A percentile compares a stretch with the other conserved stretches of the same genome.
Evolutionary conservation across 352 stramenopile genomes (phyloP).

Genomic region (Globisporangium cederbergense): DNA sequence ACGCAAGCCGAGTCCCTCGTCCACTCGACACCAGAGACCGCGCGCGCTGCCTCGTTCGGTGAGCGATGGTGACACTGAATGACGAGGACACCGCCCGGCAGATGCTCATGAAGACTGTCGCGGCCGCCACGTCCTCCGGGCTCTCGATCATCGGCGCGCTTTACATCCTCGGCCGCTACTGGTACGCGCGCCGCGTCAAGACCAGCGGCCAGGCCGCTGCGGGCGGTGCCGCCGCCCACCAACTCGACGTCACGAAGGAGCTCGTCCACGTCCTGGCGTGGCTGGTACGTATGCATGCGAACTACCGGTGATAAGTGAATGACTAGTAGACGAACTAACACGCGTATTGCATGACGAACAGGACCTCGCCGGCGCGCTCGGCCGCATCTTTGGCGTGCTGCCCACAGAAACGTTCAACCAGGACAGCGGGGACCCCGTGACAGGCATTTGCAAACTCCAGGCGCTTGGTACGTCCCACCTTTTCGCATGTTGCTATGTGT

Average conservation of each 20-base stretch:
- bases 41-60: neutral
- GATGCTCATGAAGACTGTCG: slow-evolving; percentile 38
- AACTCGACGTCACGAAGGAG: slow-evolving; percentile 82
- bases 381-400: slow-evolving; percentile 64
- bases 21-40: neutral
- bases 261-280: slow-evolving; percentile 84
- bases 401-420: slow-evolving; percentile 70
- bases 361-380: slow-evolving; percentile 69
- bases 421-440: slow-evolving; percentile 44
- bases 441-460: slow-evolving; percentile 63
- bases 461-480: slow-evolving; percentile 42
- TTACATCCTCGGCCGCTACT: slow-evolving; percentile 85
- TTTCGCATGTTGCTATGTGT: neutral
- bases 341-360: slow-evolving; percentile 14
- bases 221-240: slow-evolving; percentile 23
- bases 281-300: slow-evolving; percentile 33
- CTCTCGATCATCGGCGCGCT: slow-evolving; percentile 77
- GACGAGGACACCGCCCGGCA: slow-evolving; percentile 9
- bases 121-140: slow-evolving; percentile 63
- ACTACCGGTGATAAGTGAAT: neutral
- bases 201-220: slow-evolving; percentile 26
- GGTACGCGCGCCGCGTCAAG: slow-evolving; percentile 59
- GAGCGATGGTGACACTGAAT: slow-evolving; percentile 10
- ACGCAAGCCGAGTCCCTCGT: too few relatives aligned
- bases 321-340: neutral